These are phyloP conservation scores for Coelastrella sp. DNA, from an alignment of 139 green algal genomes.

Conservation along the genomic window DNA sequence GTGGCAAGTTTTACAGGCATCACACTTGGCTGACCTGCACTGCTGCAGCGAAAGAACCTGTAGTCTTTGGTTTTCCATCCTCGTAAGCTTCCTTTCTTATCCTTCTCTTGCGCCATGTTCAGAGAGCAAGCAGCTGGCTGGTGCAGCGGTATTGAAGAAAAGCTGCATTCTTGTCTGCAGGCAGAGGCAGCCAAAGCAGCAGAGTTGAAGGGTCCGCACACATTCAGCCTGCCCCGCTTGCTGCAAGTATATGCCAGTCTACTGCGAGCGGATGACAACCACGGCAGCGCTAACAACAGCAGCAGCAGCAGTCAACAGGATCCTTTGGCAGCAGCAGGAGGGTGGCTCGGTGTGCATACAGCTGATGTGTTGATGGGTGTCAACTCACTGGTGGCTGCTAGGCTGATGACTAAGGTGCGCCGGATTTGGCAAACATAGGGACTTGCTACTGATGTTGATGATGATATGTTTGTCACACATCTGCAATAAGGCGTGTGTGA, in stretches of 20 bases:
- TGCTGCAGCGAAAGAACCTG: too few species aligned
- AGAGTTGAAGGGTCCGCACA: constrained; percentile 36
- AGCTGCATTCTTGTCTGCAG: neutral
- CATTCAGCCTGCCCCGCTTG: constrained; percentile 39
- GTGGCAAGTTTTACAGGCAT: too few species aligned
- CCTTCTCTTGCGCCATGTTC: too few species aligned
- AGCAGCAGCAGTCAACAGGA: neutral
- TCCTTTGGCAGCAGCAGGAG: neutral
- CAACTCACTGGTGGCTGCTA: neutral
- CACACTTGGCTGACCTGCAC: too few species aligned
- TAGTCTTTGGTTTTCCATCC: too few species aligned
- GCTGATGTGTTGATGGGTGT: constrained; percentile 34
- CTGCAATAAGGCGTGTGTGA: neutral
- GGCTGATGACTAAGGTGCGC: constrained; percentile 18
- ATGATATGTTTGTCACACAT: neutral
- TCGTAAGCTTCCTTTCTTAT: too few species aligned
- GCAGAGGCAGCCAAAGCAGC: constrained; percentile 44
- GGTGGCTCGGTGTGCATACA: constrained; percentile 7
- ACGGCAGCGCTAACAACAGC: constrained; percentile 21
- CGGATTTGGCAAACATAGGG: neutral
- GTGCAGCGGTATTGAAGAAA: too few species aligned
- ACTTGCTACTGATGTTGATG: neutral
- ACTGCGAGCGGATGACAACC: constrained; percentile 21
- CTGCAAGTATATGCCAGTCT: constrained; percentile 29
- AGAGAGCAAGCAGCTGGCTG: too few species aligned